Evolutionary conservation across 2,329 filamentous ascomycete genomes (phyloP).

Genomic region (Botrytis galanthina): DNA sequence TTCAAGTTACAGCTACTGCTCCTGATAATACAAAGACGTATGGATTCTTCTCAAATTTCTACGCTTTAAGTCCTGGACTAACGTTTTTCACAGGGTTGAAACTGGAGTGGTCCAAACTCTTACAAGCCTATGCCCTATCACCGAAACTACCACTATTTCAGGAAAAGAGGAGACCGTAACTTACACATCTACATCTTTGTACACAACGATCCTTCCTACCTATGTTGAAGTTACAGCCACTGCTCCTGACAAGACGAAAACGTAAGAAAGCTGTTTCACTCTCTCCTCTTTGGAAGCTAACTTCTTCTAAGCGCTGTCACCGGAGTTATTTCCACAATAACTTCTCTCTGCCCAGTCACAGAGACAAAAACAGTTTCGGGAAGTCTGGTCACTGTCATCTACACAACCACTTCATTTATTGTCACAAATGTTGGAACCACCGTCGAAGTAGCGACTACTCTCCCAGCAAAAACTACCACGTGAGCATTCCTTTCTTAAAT

Average conservation of each 20-base stretch:
- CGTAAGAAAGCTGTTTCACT: not conserved
- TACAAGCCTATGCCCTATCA: conserved; percentile 39
- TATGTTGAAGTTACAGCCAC: conserved; percentile 9
- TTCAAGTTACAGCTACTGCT: conserved; percentile 15
- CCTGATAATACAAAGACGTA: not conserved
- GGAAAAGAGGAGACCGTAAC: conserved; percentile 16
- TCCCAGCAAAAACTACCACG: conserved; percentile 24
- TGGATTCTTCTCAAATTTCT: not conserved
- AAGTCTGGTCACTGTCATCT: not conserved
- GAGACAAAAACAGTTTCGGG: conserved; percentile 18
- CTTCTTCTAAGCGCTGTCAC: conserved; percentile 1
- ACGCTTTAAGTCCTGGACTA: not conserved
- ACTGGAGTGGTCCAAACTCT: conserved; percentile 14
- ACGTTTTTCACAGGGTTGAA: not conserved
- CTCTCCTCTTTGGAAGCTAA: not conserved
- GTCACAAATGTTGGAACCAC: conserved; percentile 17
- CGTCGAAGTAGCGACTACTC: conserved; percentile 15
- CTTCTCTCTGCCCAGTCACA: conserved; percentile 39
- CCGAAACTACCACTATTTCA: conserved; percentile 20
- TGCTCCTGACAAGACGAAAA: not conserved
- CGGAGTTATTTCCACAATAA: conserved; percentile 12
- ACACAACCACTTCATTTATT: conserved; percentile 15
- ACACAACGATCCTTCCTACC: not conserved
- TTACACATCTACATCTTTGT: conserved; percentile 9
- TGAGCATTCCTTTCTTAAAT: not conserved